phyloP scores from a whole-genome alignment of 805 yeast species.

The Wickerhamiella bombiphila region DNA sequence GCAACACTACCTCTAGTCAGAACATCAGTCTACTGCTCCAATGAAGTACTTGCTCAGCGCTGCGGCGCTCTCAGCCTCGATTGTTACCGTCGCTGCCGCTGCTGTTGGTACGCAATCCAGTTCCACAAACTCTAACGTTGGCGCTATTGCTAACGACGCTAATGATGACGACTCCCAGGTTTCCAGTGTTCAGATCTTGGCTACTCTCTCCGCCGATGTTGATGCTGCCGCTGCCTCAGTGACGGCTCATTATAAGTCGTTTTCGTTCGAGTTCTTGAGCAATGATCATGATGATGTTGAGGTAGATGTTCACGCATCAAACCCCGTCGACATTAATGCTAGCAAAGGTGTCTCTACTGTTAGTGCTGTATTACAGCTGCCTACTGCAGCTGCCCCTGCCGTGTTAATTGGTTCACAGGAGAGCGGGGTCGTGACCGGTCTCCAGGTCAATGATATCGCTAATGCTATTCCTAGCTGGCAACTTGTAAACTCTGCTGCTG shows the following conservation, averaged over 20 bases:
- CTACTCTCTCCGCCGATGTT: background rate
- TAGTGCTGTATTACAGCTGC: background rate
- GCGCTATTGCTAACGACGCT: background rate
- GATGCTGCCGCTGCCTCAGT: background rate
- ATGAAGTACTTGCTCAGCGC: constrained; percentile 1
- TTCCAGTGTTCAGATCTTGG: background rate
- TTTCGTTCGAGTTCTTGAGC: constrained; percentile 11
- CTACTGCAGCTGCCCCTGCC: background rate
- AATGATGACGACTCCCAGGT: background rate
- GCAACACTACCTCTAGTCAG: background rate
- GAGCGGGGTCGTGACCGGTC: background rate
- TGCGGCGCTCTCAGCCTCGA: constrained; percentile 1
- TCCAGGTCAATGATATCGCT: background rate
- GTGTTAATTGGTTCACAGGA: background rate
- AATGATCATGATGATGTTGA: constrained; percentile 15
- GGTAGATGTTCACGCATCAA: constrained; percentile 9
- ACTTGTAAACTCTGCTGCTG: no score
- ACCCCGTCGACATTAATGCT: constrained; percentile 8
- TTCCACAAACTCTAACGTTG: background rate
- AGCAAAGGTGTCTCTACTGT: constrained; percentile 2
- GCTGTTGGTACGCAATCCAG: background rate
- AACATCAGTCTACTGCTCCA: no score
- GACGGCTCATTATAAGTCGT: constrained; percentile 9
- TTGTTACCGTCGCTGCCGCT: background rate
- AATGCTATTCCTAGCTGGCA: background rate